Conservation (phyloP, 345 rosid species). For the Sapria himalayana region DNA sequence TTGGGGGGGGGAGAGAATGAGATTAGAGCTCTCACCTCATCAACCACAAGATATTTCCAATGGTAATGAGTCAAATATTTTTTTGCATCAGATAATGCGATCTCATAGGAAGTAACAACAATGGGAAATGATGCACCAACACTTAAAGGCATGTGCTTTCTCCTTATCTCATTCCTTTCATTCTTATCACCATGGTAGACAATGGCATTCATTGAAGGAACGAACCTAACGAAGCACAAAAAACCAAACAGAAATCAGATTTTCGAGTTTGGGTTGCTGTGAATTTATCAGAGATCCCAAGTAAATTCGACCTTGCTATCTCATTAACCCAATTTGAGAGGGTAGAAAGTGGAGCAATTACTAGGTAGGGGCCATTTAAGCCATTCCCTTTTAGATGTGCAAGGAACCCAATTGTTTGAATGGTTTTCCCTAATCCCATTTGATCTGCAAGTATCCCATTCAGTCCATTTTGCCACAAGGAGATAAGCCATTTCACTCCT, state of each 20-base stretch:
- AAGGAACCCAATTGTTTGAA: conserved; percentile 82
- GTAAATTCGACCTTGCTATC: conserved; percentile 34
- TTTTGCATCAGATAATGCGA: conserved; percentile 64
- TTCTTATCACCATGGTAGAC: conserved; percentile 68
- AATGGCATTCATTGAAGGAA: conserved; percentile 46
- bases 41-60: conserved; percentile 91
- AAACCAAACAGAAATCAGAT: neutral
- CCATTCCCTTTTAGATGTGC: conserved; percentile 77
- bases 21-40: conserved; percentile 40
- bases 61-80: conserved; percentile 35
- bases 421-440: conserved; percentile 98
- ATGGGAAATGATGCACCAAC: conserved; percentile 73
- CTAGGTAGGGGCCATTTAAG: conserved; percentile 71
- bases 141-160: conserved; percentile 47
- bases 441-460: conserved; percentile 98
- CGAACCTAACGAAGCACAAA: conserved; percentile 25
- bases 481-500: conserved; percentile 96
- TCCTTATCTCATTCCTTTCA: conserved; percentile 41
- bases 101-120: conserved; percentile 73
- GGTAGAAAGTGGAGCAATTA: conserved; percentile 95
- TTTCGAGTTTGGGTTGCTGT: neutral
- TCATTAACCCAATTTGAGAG: conserved; percentile 89
- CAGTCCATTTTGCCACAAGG: conserved; percentile 87
- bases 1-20: neutral
- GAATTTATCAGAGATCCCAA: conserved; percentile 3